phyloP scores from a whole-genome alignment of 768 basidiomycete species.

The Mycena belliarum region DNA sequence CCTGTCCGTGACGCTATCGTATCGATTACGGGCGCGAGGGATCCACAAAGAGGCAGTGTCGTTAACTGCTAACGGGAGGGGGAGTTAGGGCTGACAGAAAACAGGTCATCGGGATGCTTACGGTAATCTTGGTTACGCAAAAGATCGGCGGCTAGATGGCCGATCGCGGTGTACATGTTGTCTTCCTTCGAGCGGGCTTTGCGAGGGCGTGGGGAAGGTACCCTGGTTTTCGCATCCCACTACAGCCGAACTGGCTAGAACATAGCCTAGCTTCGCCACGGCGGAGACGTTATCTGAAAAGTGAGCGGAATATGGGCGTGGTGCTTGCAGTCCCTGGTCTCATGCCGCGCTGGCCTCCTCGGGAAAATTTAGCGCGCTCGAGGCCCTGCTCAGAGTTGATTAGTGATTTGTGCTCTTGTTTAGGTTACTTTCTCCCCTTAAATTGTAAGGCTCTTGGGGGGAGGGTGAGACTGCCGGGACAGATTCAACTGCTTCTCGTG shows the following conservation, averaged over 20 bases:
- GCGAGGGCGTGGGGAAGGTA: neutral
- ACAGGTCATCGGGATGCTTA: too few species aligned
- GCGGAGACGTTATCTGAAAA: neutral
- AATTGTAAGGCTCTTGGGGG: neutral
- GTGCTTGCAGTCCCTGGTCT: too few species aligned
- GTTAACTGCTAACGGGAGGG: too few species aligned
- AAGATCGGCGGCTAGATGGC: too few species aligned
- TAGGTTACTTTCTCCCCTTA: neutral
- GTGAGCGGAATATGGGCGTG: too few species aligned
- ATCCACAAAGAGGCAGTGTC: too few species aligned
- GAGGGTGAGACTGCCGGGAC: neutral
- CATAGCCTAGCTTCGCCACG: slow-evolving; percentile 5
- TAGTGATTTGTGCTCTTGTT: neutral
- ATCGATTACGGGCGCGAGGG: neutral
- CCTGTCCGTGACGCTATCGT: neutral
- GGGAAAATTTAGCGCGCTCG: too few species aligned
- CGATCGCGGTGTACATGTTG: neutral
- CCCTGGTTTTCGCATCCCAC: slow-evolving; percentile 9
- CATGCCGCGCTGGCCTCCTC: too few species aligned
- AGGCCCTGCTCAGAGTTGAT: neutral
- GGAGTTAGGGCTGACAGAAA: too few species aligned
- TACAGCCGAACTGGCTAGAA: neutral
- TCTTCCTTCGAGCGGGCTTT: neutral
- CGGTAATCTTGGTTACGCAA: neutral
- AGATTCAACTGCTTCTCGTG: neutral